Conservation (phyloP, 2,329 filamentous ascomycete species). For the Exophiala alcalophila region DNA sequence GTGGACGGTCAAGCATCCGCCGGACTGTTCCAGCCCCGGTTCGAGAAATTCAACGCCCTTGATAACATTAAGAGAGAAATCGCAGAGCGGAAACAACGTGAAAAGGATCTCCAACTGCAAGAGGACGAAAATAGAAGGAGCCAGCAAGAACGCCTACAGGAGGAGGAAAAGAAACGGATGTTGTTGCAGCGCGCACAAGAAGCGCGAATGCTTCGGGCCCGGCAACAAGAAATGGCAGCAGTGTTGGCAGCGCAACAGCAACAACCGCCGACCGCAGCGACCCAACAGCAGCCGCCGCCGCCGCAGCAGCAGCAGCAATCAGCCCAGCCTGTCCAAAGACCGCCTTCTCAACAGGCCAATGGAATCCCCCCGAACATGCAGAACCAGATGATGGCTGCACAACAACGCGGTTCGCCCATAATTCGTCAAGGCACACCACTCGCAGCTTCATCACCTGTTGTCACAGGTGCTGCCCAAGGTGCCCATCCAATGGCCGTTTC, state of each 20-base stretch:
- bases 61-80: conserved; percentile 78
- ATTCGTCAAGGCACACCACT: conserved; percentile 49
- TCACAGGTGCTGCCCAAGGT: conserved; percentile 40
- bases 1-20: conserved; percentile 69
- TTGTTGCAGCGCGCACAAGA: conserved; percentile 36
- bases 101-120: conserved; percentile 48
- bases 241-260: conserved; percentile 41
- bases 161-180: conserved; percentile 50
- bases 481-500: conserved; percentile 44
- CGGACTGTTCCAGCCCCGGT: conserved; percentile 76
- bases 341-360: conserved; percentile 52
- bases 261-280: conserved; percentile 33
- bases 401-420: conserved; percentile 48
- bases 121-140: conserved; percentile 50
- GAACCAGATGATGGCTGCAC: conserved; percentile 36
- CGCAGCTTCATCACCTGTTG: conserved; percentile 44
- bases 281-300: conserved; percentile 23
- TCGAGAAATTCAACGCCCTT: conserved; percentile 88
- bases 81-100: conserved; percentile 61
- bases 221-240: conserved; percentile 38
- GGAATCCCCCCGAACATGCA: conserved; percentile 44
- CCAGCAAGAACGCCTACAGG: conserved; percentile 47
- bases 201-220: conserved; percentile 31
- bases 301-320: conserved; percentile 42
- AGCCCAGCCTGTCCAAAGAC: conserved; percentile 40